These are phyloP conservation scores for Avena atlantica DNA, from an alignment of 176 grass and related monocot species.

Conservation along the genomic window DNA sequence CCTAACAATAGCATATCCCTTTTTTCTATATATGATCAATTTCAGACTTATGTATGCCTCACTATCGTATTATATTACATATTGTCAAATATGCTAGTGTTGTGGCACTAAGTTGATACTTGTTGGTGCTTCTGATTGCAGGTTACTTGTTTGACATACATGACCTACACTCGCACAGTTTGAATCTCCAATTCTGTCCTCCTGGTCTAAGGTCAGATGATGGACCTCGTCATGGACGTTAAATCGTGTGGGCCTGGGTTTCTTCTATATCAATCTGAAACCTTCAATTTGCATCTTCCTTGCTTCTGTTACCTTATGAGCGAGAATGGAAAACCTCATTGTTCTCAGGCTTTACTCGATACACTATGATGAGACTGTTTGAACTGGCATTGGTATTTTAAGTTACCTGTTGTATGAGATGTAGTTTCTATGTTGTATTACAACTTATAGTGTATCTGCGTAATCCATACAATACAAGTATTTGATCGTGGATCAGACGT, in stretches of 20 bases:
- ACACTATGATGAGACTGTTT: not conserved
- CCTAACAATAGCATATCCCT: not conserved
- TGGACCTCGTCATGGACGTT: not conserved
- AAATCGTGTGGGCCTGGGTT: not conserved
- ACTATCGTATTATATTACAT: not conserved
- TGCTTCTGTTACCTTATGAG: not conserved
- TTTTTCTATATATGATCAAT: not conserved
- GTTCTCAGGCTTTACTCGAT: not conserved
- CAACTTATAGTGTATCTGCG: not conserved
- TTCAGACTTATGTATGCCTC: not conserved
- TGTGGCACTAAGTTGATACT: not conserved
- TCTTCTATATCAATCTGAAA: slow-evolving; percentile 8
- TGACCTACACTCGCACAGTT: not conserved
- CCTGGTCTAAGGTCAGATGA: not conserved
- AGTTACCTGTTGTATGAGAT: not conserved
- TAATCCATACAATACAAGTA: not conserved
- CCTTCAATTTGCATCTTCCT: not conserved
- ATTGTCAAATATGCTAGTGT: not conserved
- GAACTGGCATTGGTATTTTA: not conserved
- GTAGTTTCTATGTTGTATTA: not conserved
- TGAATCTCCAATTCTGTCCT: slow-evolving; percentile 1
- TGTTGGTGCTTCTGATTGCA: not conserved
- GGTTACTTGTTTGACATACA: slow-evolving; percentile 15
- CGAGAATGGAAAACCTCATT: slow-evolving; percentile 1
- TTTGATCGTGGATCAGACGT: not conserved